Evolutionary conservation across 2,329 filamentous ascomycete genomes (phyloP), one percentile per base, ranked within the genome.

Genomic region (Metarhizium sp.): DNA sequence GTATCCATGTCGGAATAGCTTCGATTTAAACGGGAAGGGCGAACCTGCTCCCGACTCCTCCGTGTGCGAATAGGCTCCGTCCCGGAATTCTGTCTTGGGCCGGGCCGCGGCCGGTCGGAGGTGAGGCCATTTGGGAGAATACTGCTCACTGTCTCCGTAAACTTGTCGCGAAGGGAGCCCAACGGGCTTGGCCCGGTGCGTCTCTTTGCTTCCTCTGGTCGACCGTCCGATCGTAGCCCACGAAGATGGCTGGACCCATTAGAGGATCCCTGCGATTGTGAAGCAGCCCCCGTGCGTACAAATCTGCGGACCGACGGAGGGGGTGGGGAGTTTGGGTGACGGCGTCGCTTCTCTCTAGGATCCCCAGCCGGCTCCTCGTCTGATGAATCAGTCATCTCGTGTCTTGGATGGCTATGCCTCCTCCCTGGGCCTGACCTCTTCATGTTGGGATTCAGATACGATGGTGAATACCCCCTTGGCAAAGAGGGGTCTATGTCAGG

Each of bases 371-470:
- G 60, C 18, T 75, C 73, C 2, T 74, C 71, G 2, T 74, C 73
- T n/a, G 74, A 75, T 2, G 73, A 71, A 14, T 68, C 66, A 3
- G 71, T 72, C 25, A 73, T 73, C 47, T 68, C 65, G 51, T 73
- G 71, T 34, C 74, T 70, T 0, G 77, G 75, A 53, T 80, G 78
- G 59, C 77, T 80, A 61, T 80, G 77, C 34, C 77, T 68, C 20
- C 78, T 73, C 18, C 64, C 61, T 20, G 67, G 66, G 1, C 60
- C 54, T 14, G 67, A 66, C 48, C 68, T 64, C 57, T 60, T 65
- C 10, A 60, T 47, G 36, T 70, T 63, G 7, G 73, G 66, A 45
- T 72, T 71, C 14, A 74, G 60, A 53, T 76, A 61, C 54, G 64
- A 43, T 40, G 61, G 57, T 51, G 66, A 66, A 53, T 65, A 65